phyloP scores from a whole-genome alignment of 768 basidiomycete genomes.

The Mycena maculata region DNA sequence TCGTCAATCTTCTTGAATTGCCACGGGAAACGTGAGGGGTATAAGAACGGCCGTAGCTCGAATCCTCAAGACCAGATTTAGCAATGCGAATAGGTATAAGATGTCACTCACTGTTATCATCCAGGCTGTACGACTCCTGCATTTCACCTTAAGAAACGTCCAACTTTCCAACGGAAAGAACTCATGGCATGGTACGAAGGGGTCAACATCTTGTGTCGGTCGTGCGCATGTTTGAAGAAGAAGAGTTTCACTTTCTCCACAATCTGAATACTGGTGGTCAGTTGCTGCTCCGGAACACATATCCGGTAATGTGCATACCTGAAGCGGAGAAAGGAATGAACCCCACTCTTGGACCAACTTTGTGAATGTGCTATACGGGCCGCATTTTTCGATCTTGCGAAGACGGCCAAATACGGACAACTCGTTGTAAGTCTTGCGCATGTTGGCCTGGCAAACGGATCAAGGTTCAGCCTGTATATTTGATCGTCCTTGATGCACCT shows the following conservation, averaged over 20 bases:
- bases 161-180: no score
- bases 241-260: slow-evolving; percentile 98
- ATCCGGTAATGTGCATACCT: slow-evolving; percentile 60
- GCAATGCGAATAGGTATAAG: neutral
- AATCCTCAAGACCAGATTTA: slow-evolving; percentile 77
- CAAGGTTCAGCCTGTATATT: slow-evolving; percentile 4
- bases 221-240: slow-evolving; percentile 96
- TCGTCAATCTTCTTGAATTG: slow-evolving; percentile 97
- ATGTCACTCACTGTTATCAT: no score
- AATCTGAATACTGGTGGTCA: slow-evolving; percentile 66
- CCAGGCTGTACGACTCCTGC: no score
- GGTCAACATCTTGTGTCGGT: slow-evolving; percentile 98
- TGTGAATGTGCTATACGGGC: slow-evolving; percentile 97
- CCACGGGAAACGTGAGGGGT: slow-evolving; percentile 94
- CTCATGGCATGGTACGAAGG: slow-evolving; percentile 93
- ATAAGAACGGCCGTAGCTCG: slow-evolving; percentile 95
- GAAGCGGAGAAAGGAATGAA: slow-evolving; percentile 78
- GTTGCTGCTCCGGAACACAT: neutral
- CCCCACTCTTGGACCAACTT: slow-evolving; percentile 97
- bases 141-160: no score
- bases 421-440: slow-evolving; percentile 99
- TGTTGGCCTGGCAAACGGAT: slow-evolving; percentile 74
- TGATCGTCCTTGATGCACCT: slow-evolving; percentile 61
- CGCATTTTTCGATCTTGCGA: slow-evolving; percentile 96
- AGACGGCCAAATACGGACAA: slow-evolving; percentile 93